Conservation (phyloP, 257 asterid genomes). For the Scutellaria baicalensis region DNA sequence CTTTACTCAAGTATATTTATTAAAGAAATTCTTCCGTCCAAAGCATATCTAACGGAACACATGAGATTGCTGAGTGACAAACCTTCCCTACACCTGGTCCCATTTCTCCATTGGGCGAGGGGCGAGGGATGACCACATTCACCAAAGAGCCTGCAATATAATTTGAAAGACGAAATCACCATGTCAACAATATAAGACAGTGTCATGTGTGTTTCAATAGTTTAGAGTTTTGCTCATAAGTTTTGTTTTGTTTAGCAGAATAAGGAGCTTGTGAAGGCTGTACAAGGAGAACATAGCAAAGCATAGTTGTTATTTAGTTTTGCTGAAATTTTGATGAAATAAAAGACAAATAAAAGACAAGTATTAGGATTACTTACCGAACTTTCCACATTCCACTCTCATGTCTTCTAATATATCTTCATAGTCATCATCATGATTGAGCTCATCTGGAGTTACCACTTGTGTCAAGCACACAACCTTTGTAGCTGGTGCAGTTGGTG, state of each 20-base stretch:
- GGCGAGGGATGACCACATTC: constrained; percentile 82
- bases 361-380: constrained; percentile 22
- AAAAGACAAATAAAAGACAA: neutral
- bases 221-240: neutral
- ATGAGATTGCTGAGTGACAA: constrained; percentile 8
- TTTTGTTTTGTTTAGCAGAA: neutral
- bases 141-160: constrained; percentile 64
- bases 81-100: constrained; percentile 96
- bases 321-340: neutral
- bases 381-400: constrained; percentile 81
- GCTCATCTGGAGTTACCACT: constrained; percentile 65
- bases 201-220: too few relatives aligned
- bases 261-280: constrained; percentile 6
- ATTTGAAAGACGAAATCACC: neutral
- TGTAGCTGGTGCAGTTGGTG: constrained; percentile 34
- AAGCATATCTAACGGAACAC: neutral
- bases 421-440: constrained; percentile 66
- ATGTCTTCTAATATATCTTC: constrained; percentile 86
- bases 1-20: neutral
- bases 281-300: neutral
- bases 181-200: neutral
- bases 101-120: constrained; percentile 54
- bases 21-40: neutral
- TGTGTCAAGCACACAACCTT: constrained; percentile 85
- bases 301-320: neutral